Evolutionary conservation across 139 green algal genomes (phyloP), one percentile per base, ranked within the genome.

Genomic region (Yamagishiella unicocca): DNA sequence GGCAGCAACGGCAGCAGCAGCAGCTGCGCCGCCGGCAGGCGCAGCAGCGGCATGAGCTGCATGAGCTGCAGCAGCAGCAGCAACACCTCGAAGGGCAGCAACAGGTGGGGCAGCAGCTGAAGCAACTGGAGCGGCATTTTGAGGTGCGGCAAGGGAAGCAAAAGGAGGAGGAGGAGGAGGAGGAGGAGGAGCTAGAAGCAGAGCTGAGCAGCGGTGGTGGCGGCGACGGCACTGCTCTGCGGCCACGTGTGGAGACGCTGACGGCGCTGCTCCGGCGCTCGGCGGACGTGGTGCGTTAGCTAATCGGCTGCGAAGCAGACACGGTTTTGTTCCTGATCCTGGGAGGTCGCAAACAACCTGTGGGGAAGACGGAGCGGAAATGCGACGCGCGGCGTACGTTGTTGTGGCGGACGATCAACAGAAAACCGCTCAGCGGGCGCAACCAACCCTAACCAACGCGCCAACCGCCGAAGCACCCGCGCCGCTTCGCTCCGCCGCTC

Each of bases 181-280:
- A 35, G 19, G 40, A 4, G 43, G 29, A 55, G 72, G 45, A 75
- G 50, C 14, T 25, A 17, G 50, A 58, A 12, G 17, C 14, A 12
- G 17, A 17, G 14, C 50, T 17, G 14, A 58, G 50, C 31, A 75
- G 31, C 67, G 33, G 3, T 45, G 33, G 8, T 19, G 25, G 33
- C 21, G 38, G 8, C n/a, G 33, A 8, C 33, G 25, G 67, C 33
- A 10, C 33, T 7, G 70, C 33, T 31, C 4, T 54, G 10, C 76
- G 53, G 35, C 76, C 76, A 6, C 76, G 58, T 21, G 24, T 38
- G 54, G 76, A 71, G 33, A 83, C 76, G 35, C 24, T 83, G 76
- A 19, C 29, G 37, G 38, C 38, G 31, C 61, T 83, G 12, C 76
- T 83, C 24, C 22, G 31, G 54, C 35, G 54, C 5, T 33, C 37